phyloP scores from a whole-genome alignment of 371 early-diverging fungal genomes.

The Capniomyces stellatus region DNA sequence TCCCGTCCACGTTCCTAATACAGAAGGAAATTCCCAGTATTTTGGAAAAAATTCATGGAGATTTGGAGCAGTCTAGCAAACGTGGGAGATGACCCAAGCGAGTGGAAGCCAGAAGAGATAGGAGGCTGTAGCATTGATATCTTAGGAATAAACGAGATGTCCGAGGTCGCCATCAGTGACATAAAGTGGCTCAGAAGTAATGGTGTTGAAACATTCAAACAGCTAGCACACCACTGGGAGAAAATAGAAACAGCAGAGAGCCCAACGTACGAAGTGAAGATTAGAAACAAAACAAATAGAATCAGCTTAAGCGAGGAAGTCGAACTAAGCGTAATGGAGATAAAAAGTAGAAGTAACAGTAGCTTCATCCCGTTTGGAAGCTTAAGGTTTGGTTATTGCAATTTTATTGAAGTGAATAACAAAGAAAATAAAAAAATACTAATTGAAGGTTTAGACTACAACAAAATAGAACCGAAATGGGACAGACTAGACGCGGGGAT shows the following conservation, averaged over 20 bases:
- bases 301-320: neutral
- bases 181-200: neutral
- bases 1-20: no score
- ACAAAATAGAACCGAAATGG: neutral
- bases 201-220: neutral
- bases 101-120: neutral
- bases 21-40: neutral
- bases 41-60: neutral
- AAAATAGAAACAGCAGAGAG: neutral
- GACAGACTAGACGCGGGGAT: neutral
- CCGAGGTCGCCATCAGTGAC: neutral
- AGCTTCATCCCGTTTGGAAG: neutral
- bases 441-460: neutral
- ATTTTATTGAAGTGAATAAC: neutral
- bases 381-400: neutral
- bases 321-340: neutral
- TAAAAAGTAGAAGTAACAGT: neutral
- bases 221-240: neutral
- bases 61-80: neutral
- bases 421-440: neutral
- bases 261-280: neutral
- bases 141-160: neutral
- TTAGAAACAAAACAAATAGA: neutral
- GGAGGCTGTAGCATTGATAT: neutral
- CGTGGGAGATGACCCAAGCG: neutral